These are phyloP conservation scores for Fusarium chaquense DNA, from an alignment of 2,329 filamentous ascomycete species.

Conservation along the genomic window DNA sequence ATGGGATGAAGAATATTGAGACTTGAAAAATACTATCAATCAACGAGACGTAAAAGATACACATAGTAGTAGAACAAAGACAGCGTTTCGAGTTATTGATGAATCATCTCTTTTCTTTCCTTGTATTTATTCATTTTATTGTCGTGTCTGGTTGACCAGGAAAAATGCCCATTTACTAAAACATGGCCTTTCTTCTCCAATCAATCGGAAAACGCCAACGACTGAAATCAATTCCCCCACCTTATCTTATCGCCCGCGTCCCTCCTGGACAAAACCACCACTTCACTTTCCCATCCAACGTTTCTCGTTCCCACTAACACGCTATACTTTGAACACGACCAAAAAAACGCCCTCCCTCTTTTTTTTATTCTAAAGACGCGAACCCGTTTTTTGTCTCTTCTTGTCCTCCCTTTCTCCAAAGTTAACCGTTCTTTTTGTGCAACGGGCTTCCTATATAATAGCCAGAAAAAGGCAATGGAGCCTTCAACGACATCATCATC, in stretches of 20 bases:
- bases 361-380: background rate
- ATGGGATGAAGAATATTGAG: background rate
- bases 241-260: constrained; percentile 42
- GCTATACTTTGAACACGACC: constrained; percentile 21
- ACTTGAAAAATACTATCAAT: background rate
- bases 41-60: background rate
- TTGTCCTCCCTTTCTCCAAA: background rate
- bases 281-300: constrained; percentile 24
- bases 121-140: constrained; percentile 22
- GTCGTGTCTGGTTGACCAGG: constrained; percentile 29
- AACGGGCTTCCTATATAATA: background rate
- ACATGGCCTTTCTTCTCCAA: constrained; percentile 4
- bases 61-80: background rate
- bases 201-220: background rate
- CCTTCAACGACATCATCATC: constrained; percentile 27
- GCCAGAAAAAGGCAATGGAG: constrained; percentile 39
- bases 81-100: background rate
- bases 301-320: constrained; percentile 32
- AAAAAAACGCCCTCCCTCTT: background rate
- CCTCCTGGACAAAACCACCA: constrained; percentile 35
- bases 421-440: background rate
- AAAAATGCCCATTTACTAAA: constrained; percentile 10
- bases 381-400: background rate
- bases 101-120: background rate
- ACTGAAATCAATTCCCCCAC: constrained; percentile 10